These are phyloP conservation scores for Testicularia cyperi DNA, from an alignment of 1,284 basidiomycete genomes.

Conservation along the genomic window DNA sequence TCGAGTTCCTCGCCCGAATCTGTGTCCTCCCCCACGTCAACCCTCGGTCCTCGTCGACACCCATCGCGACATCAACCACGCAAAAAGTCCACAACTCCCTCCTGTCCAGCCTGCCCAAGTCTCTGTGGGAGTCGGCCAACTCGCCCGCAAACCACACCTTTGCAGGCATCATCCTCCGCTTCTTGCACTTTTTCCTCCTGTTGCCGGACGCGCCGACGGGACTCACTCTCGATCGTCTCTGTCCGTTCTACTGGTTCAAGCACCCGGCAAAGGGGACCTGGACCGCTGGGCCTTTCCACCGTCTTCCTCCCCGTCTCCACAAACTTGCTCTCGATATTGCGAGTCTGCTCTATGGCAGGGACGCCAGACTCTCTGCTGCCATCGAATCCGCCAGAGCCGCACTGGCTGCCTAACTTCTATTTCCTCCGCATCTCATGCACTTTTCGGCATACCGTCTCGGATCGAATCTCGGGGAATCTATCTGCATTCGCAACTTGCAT, in stretches of 20 bases:
- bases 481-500: too few species aligned
- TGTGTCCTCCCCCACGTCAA: slow-evolving; percentile 16
- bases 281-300: slow-evolving; percentile 14
- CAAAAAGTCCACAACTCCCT: slow-evolving; percentile 9
- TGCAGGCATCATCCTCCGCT: slow-evolving; percentile 15
- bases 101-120: slow-evolving; percentile 16
- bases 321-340: slow-evolving; percentile 24
- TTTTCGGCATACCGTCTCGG: too few species aligned
- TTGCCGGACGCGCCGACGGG: slow-evolving; percentile 8
- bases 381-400: slow-evolving; percentile 13
- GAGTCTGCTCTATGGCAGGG: slow-evolving; percentile 3
- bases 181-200: slow-evolving; percentile 26
- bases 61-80: slow-evolving; percentile 5
- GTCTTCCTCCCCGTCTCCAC: slow-evolving; percentile 7
- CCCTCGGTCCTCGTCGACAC: slow-evolving; percentile 3
- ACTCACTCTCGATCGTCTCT: slow-evolving; percentile 14
- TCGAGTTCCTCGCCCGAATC: slow-evolving; percentile 37
- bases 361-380: slow-evolving; percentile 20
- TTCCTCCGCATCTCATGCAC: too few species aligned
- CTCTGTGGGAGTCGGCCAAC: slow-evolving; percentile 19
- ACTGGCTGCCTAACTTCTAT: too few species aligned
- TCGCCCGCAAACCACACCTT: slow-evolving; percentile 4
- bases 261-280: slow-evolving; percentile 22
- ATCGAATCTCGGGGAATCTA: too few species aligned
- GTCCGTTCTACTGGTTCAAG: slow-evolving; percentile 28